These are phyloP conservation scores for Scheffersomyces segobiensis DNA, from an alignment of 1,139 yeast genomes.

Conservation along the genomic window DNA sequence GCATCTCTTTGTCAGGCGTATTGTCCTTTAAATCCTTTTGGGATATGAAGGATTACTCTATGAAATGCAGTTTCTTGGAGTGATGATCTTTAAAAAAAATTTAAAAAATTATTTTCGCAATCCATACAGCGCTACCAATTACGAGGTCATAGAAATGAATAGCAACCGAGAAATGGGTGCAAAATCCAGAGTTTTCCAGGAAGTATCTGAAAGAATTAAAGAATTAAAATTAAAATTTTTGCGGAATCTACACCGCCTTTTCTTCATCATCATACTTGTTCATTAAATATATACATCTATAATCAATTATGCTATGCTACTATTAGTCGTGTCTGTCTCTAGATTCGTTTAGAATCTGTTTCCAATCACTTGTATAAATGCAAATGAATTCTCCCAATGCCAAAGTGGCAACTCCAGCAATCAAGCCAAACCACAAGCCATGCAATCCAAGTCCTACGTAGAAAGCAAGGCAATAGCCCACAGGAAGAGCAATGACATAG, in stretches of 20 bases:
- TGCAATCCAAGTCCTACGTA: slow-evolving; percentile 21
- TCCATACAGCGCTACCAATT: slow-evolving; percentile 4
- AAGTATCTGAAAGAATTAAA: too few relatives aligned
- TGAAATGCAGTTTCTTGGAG: slow-evolving; percentile 3
- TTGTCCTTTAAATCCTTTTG: background rate
- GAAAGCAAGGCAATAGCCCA: slow-evolving; percentile 21
- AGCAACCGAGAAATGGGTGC: background rate
- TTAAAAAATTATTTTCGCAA: slow-evolving; percentile 6
- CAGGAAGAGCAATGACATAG: slow-evolving; percentile 23
- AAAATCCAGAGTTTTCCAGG: background rate
- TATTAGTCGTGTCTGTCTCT: slow-evolving; percentile 18
- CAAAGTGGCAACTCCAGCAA: slow-evolving; percentile 37
- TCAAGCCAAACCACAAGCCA: slow-evolving; percentile 46
- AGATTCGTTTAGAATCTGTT: slow-evolving; percentile 14
- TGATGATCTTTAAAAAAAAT: background rate
- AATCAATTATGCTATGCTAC: background rate
- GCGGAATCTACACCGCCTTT: too few relatives aligned
- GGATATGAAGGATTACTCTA: background rate
- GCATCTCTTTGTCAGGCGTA: slow-evolving; percentile 6
- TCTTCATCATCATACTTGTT: too few relatives aligned
- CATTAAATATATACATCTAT: background rate
- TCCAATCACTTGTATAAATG: slow-evolving; percentile 37
- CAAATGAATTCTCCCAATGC: slow-evolving; percentile 30
- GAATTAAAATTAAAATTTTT: too few relatives aligned
- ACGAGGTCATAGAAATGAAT: background rate